A percentile compares a stretch with the other conserved stretches of the same genome.
These are phyloP conservation scores for Neurospora intermedia DNA, from an alignment of 495 filamentous ascomycete species.

Conservation along the genomic window DNA sequence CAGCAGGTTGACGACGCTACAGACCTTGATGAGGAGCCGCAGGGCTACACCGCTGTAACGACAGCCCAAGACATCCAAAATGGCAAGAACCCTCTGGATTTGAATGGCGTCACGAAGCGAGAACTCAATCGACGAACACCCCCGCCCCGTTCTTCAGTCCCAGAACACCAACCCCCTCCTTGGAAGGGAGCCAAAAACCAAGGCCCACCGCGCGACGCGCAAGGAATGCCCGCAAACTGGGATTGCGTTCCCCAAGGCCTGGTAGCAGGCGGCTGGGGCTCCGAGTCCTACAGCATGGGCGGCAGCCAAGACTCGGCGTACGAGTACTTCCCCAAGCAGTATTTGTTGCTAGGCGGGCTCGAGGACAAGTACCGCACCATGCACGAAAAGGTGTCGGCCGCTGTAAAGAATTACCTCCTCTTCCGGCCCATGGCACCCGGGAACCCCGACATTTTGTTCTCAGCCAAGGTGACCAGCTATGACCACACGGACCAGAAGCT, in stretches of 20 bases:
- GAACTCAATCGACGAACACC: not conserved
- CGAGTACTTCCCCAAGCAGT: slow-evolving; percentile 87
- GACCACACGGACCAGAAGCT: slow-evolving; percentile 30
- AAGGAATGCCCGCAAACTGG: slow-evolving; percentile 19
- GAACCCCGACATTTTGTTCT: slow-evolving; percentile 67
- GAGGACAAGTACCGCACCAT: slow-evolving; percentile 71
- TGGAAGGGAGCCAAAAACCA: not conserved
- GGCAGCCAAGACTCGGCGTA: slow-evolving; percentile 85
- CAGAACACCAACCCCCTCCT: not conserved
- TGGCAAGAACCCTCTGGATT: not conserved
- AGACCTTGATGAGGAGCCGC: slow-evolving; percentile 1
- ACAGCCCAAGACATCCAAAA: not conserved
- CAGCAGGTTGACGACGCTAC: slow-evolving; percentile 13
- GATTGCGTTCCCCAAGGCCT: slow-evolving; percentile 48
- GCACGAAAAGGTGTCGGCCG: slow-evolving; percentile 63
- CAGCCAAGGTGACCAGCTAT: slow-evolving; percentile 35
- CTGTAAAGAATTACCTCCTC: slow-evolving; percentile 63
- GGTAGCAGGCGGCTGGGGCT: slow-evolving; percentile 23
- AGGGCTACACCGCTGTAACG: slow-evolving; percentile 3
- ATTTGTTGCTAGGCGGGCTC: slow-evolving; percentile 68
- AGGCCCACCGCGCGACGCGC: slow-evolving; percentile 1
- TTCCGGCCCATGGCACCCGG: slow-evolving; percentile 77
- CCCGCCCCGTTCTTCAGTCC: not conserved
- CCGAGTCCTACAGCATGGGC: slow-evolving; percentile 48
- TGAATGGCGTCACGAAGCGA: not conserved